Conservation (phyloP, 352 stramenopile species). For the Phytophthora quininea region DNA sequence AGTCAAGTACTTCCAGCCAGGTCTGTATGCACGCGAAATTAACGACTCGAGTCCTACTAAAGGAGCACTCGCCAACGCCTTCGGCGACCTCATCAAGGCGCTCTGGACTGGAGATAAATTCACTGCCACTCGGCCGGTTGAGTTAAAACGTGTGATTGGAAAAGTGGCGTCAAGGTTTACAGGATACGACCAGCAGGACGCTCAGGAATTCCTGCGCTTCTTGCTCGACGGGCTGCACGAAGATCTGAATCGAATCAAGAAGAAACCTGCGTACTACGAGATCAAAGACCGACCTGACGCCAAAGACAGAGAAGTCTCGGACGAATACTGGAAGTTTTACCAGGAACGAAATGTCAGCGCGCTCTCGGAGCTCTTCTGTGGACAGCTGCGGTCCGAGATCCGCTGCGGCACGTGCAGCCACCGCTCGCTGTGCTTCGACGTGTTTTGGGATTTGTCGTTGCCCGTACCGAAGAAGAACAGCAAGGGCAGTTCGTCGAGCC, state of each 20-base stretch:
- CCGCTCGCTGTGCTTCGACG: constrained; percentile 81
- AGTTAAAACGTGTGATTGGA: constrained; percentile 79
- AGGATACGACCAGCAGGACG: constrained; percentile 90
- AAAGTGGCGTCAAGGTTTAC: constrained; percentile 56
- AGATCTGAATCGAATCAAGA: constrained; percentile 80
- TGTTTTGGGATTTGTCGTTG: constrained; percentile 86
- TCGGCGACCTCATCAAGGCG: constrained; percentile 72
- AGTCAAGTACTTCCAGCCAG: constrained; percentile 63
- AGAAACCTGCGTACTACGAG: constrained; percentile 77
- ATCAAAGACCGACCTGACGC: constrained; percentile 71
- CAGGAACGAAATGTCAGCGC: constrained; percentile 65
- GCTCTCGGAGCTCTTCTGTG: constrained; percentile 84
- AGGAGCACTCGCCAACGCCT: constrained; percentile 61
- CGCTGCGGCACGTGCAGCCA: constrained; percentile 74
- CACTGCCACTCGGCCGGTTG: constrained; percentile 55
- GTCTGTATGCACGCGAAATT: constrained; percentile 49
- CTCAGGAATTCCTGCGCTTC: constrained; percentile 91
- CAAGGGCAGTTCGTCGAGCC: constrained; percentile 41
- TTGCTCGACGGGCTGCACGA: constrained; percentile 88
- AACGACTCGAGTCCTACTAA: constrained; percentile 67
- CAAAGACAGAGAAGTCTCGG: constrained; percentile 42
- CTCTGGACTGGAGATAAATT: constrained; percentile 72
- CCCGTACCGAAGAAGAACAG: constrained; percentile 67
- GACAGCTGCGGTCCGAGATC: constrained; percentile 81
- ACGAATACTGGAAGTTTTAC: constrained; percentile 91